Percentiles rank a stretch among this genome's conserved stretches.
Conservation (phyloP, 768 basidiomycete species). For the Kwoniella sp. region DNA sequence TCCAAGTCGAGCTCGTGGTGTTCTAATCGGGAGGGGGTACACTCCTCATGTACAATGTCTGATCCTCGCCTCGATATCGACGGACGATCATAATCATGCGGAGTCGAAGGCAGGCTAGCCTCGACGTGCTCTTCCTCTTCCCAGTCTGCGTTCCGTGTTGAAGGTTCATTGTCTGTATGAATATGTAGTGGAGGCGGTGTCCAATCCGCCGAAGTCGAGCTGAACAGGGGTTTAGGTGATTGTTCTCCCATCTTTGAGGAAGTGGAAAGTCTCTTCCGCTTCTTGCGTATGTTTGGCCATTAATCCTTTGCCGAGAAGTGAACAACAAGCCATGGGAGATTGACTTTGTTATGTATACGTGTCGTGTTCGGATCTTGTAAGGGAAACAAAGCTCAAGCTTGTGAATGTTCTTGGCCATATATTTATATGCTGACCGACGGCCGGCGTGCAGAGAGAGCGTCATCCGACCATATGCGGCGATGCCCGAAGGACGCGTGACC, state of each 20-base stretch:
- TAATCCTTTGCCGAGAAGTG: neutral
- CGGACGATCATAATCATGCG: neutral
- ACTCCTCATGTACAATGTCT: no score
- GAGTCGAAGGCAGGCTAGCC: constrained; percentile 22
- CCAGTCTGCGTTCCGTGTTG: constrained; percentile 4
- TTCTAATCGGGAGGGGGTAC: no score
- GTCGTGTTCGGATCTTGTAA: no score
- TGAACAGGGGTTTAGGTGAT: neutral
- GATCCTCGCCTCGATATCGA: neutral
- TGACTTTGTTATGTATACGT: no score
- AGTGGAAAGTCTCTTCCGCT: neutral
- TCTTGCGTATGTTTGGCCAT: neutral
- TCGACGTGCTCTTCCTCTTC: constrained; percentile 26
- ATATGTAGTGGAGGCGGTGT: neutral
- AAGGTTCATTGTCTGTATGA: neutral
- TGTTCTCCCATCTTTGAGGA: neutral
- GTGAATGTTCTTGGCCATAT: neutral
- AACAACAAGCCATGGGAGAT: neutral
- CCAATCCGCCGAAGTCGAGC: neutral
- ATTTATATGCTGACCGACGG: neutral
- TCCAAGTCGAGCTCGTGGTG: no score
- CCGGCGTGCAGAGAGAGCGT: neutral
- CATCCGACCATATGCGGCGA: neutral
- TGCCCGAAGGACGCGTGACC: neutral
- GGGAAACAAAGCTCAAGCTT: neutral